A percentile compares a stretch with the other conserved stretches of the same genome.
phyloP scores from a whole-genome alignment of 2,329 filamentous ascomycete species.

The Aspergillus sergii region DNA sequence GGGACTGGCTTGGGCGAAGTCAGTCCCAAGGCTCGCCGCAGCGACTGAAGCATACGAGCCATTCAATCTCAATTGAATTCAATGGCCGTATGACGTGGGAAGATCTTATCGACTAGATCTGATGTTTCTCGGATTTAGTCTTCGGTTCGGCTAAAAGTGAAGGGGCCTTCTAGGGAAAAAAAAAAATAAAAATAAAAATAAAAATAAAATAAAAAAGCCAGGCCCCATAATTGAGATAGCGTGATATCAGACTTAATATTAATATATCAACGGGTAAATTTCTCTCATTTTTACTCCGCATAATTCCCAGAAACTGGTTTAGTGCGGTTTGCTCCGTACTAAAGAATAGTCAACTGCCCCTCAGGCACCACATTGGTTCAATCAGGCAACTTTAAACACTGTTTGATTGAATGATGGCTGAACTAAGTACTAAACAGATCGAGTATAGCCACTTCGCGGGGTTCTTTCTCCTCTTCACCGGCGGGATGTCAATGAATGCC shows the following conservation, averaged over 20 bases:
- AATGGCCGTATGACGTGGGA: not conserved
- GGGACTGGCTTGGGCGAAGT: conserved; percentile 19
- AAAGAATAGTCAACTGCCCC: not conserved
- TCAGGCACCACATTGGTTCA: not conserved
- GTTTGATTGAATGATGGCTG: not conserved
- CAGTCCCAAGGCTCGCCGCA: conserved; percentile 35
- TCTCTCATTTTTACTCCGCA: not conserved
- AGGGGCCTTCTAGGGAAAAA: not conserved
- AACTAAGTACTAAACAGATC: conserved; percentile 1
- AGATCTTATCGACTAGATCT: not conserved
- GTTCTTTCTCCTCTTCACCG: conserved; percentile 5
- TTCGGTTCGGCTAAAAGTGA: conserved; percentile 8
- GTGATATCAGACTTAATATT: not conserved
- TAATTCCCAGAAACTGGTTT: not conserved
- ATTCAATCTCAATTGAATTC: conserved; percentile 22
- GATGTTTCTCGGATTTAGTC: not conserved
- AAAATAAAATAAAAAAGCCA: not conserved
- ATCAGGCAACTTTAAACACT: not conserved
- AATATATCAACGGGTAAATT: not conserved
- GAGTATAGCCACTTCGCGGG: conserved; percentile 2
- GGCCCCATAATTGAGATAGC: conserved; percentile 1
- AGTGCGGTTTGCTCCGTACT: not conserved
- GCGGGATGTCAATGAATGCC: not conserved
- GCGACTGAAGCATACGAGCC: conserved; percentile 37
- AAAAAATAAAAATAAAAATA: not conserved